Percentiles rank a stretch among this genome's conserved stretches.
Evolutionary conservation across 179 eudicot species (phyloP).

Genomic region (Gypsophila paniculata): DNA sequence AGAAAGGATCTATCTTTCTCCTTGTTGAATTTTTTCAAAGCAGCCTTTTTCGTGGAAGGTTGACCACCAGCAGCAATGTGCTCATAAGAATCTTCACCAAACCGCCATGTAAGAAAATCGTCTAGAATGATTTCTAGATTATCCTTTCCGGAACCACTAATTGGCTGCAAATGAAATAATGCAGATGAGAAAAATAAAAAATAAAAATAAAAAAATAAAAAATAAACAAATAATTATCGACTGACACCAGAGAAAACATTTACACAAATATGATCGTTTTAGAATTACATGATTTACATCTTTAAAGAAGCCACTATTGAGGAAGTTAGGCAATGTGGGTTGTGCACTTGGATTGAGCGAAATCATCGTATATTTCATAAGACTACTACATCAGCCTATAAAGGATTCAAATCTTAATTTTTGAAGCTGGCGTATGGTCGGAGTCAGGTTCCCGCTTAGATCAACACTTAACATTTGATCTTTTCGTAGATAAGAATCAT

Average conservation of each 20-base stretch:
- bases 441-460: too few species aligned
- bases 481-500: too few species aligned
- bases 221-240: background rate
- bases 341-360: too few species aligned
- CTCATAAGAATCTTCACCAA: slow-evolving; percentile 81
- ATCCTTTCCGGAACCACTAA: slow-evolving; percentile 51
- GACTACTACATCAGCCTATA: too few species aligned
- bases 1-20: slow-evolving; percentile 57
- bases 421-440: too few species aligned
- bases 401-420: too few species aligned
- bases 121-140: slow-evolving; percentile 65
- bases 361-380: too few species aligned
- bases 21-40: slow-evolving; percentile 66
- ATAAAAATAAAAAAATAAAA: background rate
- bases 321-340: background rate
- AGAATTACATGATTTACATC: background rate
- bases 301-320: background rate
- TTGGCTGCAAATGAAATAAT: slow-evolving; percentile 37
- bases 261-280: background rate
- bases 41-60: slow-evolving; percentile 58
- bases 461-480: too few species aligned
- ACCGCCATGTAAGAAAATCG: slow-evolving; percentile 58
- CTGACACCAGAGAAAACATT: background rate
- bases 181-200: slow-evolving; percentile 12
- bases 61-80: slow-evolving; percentile 49